Percentiles rank a stretch among this genome's conserved stretches.
phyloP scores from a whole-genome alignment of 768 basidiomycete genomes.

The Phlegmacium glaucopus region DNA sequence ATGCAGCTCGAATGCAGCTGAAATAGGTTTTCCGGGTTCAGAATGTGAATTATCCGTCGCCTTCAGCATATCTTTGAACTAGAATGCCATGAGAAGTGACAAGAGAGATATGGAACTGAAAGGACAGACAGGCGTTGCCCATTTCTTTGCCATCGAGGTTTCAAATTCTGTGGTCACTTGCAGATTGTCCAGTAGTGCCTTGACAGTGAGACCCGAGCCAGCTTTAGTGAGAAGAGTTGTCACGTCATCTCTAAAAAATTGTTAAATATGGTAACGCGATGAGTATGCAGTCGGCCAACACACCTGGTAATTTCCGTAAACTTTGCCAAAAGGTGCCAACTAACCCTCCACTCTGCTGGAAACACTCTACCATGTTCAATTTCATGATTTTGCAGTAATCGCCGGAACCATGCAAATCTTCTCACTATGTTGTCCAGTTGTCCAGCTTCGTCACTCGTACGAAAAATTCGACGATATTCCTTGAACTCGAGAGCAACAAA shows the following conservation, averaged over 20 bases:
- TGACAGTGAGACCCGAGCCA: conserved; percentile 68
- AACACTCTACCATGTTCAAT: conserved; percentile 83
- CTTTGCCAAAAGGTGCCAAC: conserved; percentile 74
- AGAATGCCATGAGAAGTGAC: neutral
- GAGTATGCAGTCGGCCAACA: conserved; percentile 6
- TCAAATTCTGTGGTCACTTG: conserved; percentile 91
- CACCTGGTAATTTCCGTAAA: conserved; percentile 93
- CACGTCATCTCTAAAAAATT: conserved; percentile 69
- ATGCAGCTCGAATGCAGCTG: conserved; percentile 89
- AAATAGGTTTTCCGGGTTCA: conserved; percentile 65
- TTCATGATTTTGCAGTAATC: conserved; percentile 82
- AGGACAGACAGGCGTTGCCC: conserved; percentile 61
- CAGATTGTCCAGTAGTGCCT: conserved; percentile 78
- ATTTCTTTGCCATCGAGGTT: conserved; percentile 74
- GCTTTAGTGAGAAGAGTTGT: conserved; percentile 77
- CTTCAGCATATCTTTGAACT: conserved; percentile 68
- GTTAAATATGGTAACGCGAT: neutral
- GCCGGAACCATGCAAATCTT: conserved; percentile 93
- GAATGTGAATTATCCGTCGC: conserved; percentile 46
- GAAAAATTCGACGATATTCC: conserved; percentile 95
- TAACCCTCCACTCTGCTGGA: conserved; percentile 83
- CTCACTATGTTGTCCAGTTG: conserved; percentile 93
- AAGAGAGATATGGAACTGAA: neutral
- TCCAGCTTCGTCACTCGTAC: conserved; percentile 90
- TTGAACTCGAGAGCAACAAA: conserved; percentile 89